Base-by-base conservation (phyloP, 768 basidiomycete species). In the Rhodotorula paludigena region DNA sequence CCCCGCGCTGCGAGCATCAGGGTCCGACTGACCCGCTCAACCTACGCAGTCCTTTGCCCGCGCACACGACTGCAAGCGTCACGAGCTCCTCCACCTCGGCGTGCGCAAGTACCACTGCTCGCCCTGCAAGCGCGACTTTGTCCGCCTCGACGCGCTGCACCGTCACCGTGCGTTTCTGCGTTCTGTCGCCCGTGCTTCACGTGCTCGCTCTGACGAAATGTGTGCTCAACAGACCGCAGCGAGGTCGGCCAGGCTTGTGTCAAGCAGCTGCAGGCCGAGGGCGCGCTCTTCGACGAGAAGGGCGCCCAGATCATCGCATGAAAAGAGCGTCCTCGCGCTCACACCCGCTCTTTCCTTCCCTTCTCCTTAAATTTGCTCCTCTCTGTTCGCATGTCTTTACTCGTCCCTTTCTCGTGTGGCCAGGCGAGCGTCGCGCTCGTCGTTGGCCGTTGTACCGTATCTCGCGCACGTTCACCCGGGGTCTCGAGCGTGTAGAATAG, bases 61-160 rank as follows among this genome's bases (percentile, higher is more conserved):
- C 63, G 90, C 94, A 77, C 93, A 96, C 75, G 93, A 98, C 77
- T 96, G 93, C 80, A 97, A 94, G 77, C 85, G 92, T 5, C 94
- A 98, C 74, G 93, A 96, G 78, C 88, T 92, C 72, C 82, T 98
- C 48, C 93, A 98, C 77, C 86, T 89, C 64, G 93, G 94, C 74
- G 88, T 91, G 75, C 81, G 92, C 32, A 92, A 92, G 68, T 94
- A 92, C 77, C 88, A 85, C 20, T 98, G 94, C 42, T 60, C 62
- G 15, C 92, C 91, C 51, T 98, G 93, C 77, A 83, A 84, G 73
- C 90, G 92, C 81, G 89, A 87, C 73, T 98, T 98, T 81, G 92
- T 92, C 39, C 79, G 93, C 67, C 88, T 96, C 84, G 94, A 97
- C 78, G 93, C 93, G 48, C 82, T 97, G 59, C 94, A 94, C 76